These are phyloP conservation scores for Suillus bovinus DNA, from an alignment of 768 basidiomycete genomes.

Conservation along the genomic window DNA sequence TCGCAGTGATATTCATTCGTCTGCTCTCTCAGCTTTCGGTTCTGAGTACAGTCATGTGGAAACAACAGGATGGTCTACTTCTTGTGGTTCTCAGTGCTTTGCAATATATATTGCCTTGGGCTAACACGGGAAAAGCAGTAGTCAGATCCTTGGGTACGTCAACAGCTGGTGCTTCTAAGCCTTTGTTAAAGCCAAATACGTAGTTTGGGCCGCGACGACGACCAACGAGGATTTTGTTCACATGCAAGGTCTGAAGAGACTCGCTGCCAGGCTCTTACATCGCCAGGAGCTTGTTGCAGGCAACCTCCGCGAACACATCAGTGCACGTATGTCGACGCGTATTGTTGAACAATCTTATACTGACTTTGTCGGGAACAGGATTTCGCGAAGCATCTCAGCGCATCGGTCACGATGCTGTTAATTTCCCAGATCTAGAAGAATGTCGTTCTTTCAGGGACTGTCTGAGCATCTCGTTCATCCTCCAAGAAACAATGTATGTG, in stretches of 20 bases:
- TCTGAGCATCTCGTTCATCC: slow-evolving; percentile 38
- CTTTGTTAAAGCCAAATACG: background rate
- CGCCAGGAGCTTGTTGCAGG: slow-evolving; percentile 76
- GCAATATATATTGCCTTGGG: slow-evolving; percentile 48
- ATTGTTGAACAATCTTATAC: background rate
- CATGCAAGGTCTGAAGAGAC: slow-evolving; percentile 61
- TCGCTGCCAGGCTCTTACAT: slow-evolving; percentile 46
- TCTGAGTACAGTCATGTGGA: slow-evolving; percentile 54
- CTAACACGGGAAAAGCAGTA: slow-evolving; percentile 21
- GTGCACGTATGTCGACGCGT: slow-evolving; percentile 42
- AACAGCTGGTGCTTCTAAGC: background rate
- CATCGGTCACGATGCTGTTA: slow-evolving; percentile 40
- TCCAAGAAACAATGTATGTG: slow-evolving; percentile 55
- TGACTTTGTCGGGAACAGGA: slow-evolving; percentile 21
- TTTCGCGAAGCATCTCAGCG: slow-evolving; percentile 28
- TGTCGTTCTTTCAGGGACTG: slow-evolving; percentile 33
- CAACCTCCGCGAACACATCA: slow-evolving; percentile 54
- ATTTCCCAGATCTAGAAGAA: slow-evolving; percentile 31
- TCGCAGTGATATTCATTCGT: slow-evolving; percentile 47
- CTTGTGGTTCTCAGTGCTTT: slow-evolving; percentile 58
- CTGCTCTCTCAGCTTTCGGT: slow-evolving; percentile 62
- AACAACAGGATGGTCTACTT: slow-evolving; percentile 64
- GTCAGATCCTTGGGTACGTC: slow-evolving; percentile 33
- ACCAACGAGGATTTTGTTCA: slow-evolving; percentile 59
- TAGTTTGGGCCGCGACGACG: slow-evolving; percentile 74